A percentile compares a stretch with the other conserved stretches of the same genome.
These are phyloP conservation scores for Byssothecium circinans DNA, from an alignment of 2,329 filamentous ascomycete genomes.

Conservation along the genomic window DNA sequence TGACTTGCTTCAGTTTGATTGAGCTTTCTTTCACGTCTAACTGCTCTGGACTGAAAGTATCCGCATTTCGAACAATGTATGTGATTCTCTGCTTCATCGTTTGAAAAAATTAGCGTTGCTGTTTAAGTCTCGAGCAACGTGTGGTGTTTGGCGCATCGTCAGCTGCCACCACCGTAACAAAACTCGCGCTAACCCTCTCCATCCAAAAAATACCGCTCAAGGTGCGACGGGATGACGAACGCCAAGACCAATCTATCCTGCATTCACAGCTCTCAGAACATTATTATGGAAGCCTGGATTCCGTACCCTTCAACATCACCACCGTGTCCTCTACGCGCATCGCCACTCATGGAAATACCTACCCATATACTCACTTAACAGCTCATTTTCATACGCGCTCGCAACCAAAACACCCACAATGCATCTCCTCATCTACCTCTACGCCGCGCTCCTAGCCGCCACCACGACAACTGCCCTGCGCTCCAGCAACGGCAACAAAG, in stretches of 20 bases:
- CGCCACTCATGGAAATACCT: slow-evolving; percentile 19
- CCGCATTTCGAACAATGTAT: slow-evolving; percentile 67
- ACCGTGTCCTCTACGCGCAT: slow-evolving; percentile 16
- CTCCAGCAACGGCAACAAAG: slow-evolving; percentile 51
- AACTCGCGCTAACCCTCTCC: slow-evolving; percentile 3
- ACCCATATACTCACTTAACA: not conserved
- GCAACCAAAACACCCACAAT: slow-evolving; percentile 19
- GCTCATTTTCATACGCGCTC: not conserved
- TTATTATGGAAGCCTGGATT: slow-evolving; percentile 1
- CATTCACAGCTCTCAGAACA: slow-evolving; percentile 9
- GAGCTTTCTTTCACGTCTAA: slow-evolving; percentile 59
- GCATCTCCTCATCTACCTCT: slow-evolving; percentile 34
- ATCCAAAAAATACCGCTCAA: not conserved
- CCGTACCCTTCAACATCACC: not conserved
- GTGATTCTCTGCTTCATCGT: slow-evolving; percentile 75
- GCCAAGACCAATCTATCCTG: slow-evolving; percentile 16
- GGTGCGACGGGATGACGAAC: slow-evolving; percentile 25
- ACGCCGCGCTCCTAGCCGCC: slow-evolving; percentile 34
- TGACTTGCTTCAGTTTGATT: slow-evolving; percentile 61
- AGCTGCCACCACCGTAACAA: slow-evolving; percentile 3
- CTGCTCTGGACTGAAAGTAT: slow-evolving; percentile 64
- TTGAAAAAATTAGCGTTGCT: not conserved
- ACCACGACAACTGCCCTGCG: slow-evolving; percentile 33
- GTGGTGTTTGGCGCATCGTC: not conserved
- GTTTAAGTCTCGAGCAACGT: not conserved